A percentile compares a stretch with the other conserved stretches of the same genome.
These are phyloP conservation scores for Arthrocladium fulminans DNA, from an alignment of 2,329 filamentous ascomycete genomes.

Conservation along the genomic window DNA sequence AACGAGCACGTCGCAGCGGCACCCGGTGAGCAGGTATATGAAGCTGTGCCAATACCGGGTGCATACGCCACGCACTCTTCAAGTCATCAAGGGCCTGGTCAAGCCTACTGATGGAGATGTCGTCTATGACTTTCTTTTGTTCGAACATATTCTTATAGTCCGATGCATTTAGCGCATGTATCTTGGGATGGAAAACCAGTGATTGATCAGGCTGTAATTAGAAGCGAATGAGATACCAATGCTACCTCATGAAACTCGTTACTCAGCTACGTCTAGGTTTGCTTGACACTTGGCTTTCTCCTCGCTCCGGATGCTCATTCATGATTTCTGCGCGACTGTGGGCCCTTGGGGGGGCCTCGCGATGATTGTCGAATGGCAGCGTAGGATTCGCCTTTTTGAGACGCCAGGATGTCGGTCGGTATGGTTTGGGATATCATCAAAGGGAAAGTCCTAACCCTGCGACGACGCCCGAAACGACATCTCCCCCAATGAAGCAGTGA, in stretches of 20 bases:
- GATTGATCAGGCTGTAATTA: constrained; percentile 3
- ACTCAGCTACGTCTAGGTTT: neutral
- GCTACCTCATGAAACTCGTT: neutral
- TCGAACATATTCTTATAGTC: constrained; percentile 1
- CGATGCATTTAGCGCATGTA: constrained; percentile 6
- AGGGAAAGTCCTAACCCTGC: neutral
- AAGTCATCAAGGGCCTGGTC: constrained; percentile 26
- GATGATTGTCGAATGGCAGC: neutral
- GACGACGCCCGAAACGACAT: no score
- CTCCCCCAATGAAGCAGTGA: no score
- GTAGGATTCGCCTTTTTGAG: neutral
- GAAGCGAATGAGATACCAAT: neutral
- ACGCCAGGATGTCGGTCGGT: neutral
- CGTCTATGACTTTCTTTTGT: constrained; percentile 10
- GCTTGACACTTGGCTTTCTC: neutral
- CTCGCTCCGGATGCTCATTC: neutral
- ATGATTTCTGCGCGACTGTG: neutral
- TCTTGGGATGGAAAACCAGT: neutral
- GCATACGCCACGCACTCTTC: constrained; percentile 55
- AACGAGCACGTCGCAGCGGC: constrained; percentile 61
- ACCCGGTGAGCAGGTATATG: constrained; percentile 76
- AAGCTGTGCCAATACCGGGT: constrained; percentile 76
- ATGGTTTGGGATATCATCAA: neutral
- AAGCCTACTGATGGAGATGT: constrained; percentile 7
- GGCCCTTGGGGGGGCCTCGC: no score